Percentiles rank a stretch among this genome's conserved stretches.
Evolutionary conservation across 768 basidiomycete species (phyloP).

Genomic region (Pisolithus albus): DNA sequence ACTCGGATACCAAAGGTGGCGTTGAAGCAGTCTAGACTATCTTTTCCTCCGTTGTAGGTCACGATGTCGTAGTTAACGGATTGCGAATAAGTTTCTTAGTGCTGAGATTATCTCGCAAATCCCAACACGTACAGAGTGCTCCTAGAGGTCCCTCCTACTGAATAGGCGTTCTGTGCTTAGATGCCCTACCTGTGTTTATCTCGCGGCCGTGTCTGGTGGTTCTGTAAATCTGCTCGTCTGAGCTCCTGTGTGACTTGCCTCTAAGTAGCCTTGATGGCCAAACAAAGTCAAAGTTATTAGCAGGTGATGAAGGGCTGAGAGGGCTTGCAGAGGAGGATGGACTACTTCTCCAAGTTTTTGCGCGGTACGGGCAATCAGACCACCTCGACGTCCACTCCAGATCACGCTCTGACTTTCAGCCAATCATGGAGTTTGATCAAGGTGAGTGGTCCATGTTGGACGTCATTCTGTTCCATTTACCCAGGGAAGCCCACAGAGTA

Average conservation of each 20-base stretch:
- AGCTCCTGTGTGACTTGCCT: too few species aligned
- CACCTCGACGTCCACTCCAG: slow-evolving; percentile 45
- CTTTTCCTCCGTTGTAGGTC: neutral
- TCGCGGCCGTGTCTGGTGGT: too few species aligned
- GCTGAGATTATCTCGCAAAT: too few species aligned
- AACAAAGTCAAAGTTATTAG: too few species aligned
- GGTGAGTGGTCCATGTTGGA: slow-evolving; percentile 32
- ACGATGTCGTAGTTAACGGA: neutral
- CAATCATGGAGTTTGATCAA: slow-evolving; percentile 71
- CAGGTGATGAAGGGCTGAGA: neutral
- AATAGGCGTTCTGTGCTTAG: too few species aligned
- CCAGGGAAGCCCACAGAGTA: slow-evolving; percentile 46
- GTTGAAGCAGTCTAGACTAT: slow-evolving; percentile 16
- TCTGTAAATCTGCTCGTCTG: too few species aligned
- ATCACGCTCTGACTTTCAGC: slow-evolving; percentile 68
- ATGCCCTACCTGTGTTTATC: too few species aligned
- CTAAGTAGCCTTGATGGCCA: too few species aligned
- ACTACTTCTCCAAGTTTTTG: slow-evolving; percentile 83
- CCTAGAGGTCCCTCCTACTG: too few species aligned
- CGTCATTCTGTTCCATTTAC: slow-evolving; percentile 3
- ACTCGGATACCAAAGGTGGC: slow-evolving; percentile 3
- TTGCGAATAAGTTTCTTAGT: too few species aligned
- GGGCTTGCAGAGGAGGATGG: slow-evolving; percentile 40
- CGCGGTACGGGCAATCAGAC: slow-evolving; percentile 35
- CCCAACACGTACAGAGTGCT: too few species aligned